Percentiles rank a stretch among this genome's conserved stretches.
Evolutionary conservation across 345 rosid species (phyloP).

Genomic region (Arabidopsis thaliana): TAIR10.1 NC_003075.7:8583001-8583500

Average conservation of each 20-base stretch:
- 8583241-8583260: conserved; percentile 19
- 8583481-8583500: not conserved
- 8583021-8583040: conserved; percentile 69
- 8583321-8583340: conserved; percentile 55
- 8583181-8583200: conserved; percentile 81
- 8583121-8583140: conserved; percentile 72
- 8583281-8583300: conserved; percentile 63
- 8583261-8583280: conserved; percentile 51
- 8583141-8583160: conserved; percentile 50
- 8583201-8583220: conserved; percentile 48
- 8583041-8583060: conserved; percentile 57
- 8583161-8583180: conserved; percentile 53
- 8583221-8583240: conserved; percentile 38
- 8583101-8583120: conserved; percentile 60
- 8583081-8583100: conserved; percentile 59
- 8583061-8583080: conserved; percentile 49
- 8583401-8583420: conserved; percentile 43
- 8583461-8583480: not conserved
- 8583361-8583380: conserved; percentile 77
- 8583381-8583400: conserved; percentile 50
- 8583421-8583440: conserved; percentile 46
- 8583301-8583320: conserved; percentile 67
- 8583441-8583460: conserved; percentile 10
- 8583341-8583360: conserved; percentile 52
- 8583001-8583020: conserved; percentile 62